Conservation (phyloP, 176 grass and related monocot genomes). For the Aegilops umbellulata region DNA sequence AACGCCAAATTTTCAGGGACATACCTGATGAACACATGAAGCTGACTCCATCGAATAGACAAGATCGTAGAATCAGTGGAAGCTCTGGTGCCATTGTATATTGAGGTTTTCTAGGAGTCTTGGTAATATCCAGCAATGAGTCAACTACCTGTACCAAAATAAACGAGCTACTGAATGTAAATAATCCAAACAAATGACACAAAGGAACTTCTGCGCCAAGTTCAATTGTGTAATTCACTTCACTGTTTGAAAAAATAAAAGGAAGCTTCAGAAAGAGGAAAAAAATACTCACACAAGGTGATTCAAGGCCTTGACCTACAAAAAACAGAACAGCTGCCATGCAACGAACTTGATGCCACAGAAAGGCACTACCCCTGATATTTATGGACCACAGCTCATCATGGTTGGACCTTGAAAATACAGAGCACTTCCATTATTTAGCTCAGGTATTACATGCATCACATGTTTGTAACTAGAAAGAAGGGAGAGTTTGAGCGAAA, state of each 20-base stretch:
- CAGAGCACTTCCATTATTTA: constrained; percentile 5
- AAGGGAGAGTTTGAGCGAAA: constrained; percentile 13
- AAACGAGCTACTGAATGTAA: constrained; percentile 9
- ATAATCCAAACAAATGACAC: constrained; percentile 14
- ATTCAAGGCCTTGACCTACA: constrained; percentile 77
- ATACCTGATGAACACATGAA: constrained; percentile 90
- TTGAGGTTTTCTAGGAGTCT: constrained; percentile 81
- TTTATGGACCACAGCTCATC: constrained; percentile 83
- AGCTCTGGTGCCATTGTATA: constrained; percentile 89
- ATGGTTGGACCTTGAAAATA: constrained; percentile 53
- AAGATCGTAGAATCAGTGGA: constrained; percentile 73
- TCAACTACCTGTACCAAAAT: constrained; percentile 70
- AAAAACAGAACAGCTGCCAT: constrained; percentile 95
- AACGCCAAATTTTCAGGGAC: neutral
- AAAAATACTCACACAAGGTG: constrained; percentile 71
- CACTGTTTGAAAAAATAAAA: neutral
- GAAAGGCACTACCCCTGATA: constrained; percentile 88
- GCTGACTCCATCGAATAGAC: constrained; percentile 63
- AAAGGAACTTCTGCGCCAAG: neutral
- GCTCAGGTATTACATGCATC: neutral
- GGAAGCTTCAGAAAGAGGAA: neutral
- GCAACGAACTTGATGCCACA: constrained; percentile 99
- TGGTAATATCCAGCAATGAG: constrained; percentile 70
- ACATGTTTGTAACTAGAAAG: constrained; percentile 23
- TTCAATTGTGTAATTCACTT: neutral